Percentiles rank a stretch among this genome's conserved stretches.
Conservation (phyloP, 2,329 filamentous ascomycete genomes). For the Hymenoscyphus albidus region DNA sequence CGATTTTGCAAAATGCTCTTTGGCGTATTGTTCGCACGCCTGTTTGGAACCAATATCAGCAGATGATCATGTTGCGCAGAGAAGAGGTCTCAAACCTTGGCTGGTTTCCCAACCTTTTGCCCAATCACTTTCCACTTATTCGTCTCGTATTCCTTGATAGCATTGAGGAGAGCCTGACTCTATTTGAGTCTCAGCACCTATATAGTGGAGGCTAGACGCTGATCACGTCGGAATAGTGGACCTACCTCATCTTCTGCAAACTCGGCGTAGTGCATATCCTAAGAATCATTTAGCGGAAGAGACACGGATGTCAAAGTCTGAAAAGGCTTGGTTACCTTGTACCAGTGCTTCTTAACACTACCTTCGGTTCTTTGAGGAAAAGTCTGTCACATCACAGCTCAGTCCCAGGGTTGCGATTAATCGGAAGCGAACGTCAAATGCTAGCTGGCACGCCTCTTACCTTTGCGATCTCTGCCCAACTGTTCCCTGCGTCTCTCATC, state of each 20-base stretch:
- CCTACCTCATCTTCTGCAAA: constrained; percentile 94
- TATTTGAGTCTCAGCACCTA: constrained; percentile 31
- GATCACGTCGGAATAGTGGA: constrained; percentile 11
- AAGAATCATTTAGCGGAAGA: constrained; percentile 21
- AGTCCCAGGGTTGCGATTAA: constrained; percentile 25
- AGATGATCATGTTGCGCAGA: not conserved
- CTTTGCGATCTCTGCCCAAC: constrained; percentile 98
- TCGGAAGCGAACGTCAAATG: constrained; percentile 1
- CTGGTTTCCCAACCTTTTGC: constrained; percentile 93
- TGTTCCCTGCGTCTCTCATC: constrained; percentile 89
- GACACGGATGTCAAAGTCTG: not conserved
- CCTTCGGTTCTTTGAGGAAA: constrained; percentile 93
- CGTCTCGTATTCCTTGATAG: constrained; percentile 97
- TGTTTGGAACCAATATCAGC: constrained; percentile 34
- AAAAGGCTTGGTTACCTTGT: constrained; percentile 62
- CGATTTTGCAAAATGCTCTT: constrained; percentile 70
- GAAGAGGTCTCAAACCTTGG: constrained; percentile 60
- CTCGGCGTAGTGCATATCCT: constrained; percentile 99
- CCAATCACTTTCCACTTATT: constrained; percentile 99
- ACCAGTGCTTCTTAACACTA: constrained; percentile 99
- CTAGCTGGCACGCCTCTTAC: constrained; percentile 44
- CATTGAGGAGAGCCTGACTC: constrained; percentile 67
- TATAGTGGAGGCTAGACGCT: constrained; percentile 5
- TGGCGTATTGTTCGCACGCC: constrained; percentile 90
- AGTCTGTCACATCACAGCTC: constrained; percentile 50